A percentile compares a stretch with the other conserved stretches of the same genome.
Evolutionary conservation across 2,329 filamentous ascomycete species (phyloP).

Genomic region (Epichloe coenophiala): DNA sequence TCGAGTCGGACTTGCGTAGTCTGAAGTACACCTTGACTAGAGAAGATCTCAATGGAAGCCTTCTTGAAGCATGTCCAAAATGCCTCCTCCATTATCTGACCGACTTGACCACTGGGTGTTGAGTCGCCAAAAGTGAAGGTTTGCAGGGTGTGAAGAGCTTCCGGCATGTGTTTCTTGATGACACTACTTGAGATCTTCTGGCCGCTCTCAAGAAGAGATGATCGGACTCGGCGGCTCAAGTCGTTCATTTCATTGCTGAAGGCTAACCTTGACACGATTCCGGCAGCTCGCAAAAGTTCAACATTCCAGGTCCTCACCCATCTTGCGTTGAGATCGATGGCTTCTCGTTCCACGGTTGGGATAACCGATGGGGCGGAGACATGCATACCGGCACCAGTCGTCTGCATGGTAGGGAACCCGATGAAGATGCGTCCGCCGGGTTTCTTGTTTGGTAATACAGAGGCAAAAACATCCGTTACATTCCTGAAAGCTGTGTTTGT

Average conservation of each 20-base stretch:
- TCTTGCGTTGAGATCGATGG: slow-evolving; percentile 88
- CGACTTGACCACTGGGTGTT: slow-evolving; percentile 73
- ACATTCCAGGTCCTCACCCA: slow-evolving; percentile 94
- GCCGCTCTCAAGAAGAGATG: slow-evolving; percentile 28
- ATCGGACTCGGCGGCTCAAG: slow-evolving; percentile 48
- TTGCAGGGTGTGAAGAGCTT: slow-evolving; percentile 69
- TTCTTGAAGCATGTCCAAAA: slow-evolving; percentile 89
- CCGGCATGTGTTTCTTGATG: slow-evolving; percentile 55
- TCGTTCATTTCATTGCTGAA: slow-evolving; percentile 80
- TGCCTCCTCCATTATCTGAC: slow-evolving; percentile 79
- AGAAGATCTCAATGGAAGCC: slow-evolving; percentile 75
- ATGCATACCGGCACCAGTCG: slow-evolving; percentile 84
- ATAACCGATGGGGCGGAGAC: slow-evolving; percentile 94
- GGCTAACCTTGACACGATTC: slow-evolving; percentile 77
- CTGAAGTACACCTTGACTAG: slow-evolving; percentile 74
- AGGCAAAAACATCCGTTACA: slow-evolving; percentile 69
- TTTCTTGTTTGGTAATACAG: slow-evolving; percentile 77
- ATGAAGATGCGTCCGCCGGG: slow-evolving; percentile 82
- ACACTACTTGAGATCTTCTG: slow-evolving; percentile 47
- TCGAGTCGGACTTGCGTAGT: slow-evolving; percentile 70
- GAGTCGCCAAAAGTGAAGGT: slow-evolving; percentile 85
- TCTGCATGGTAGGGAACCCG: slow-evolving; percentile 94
- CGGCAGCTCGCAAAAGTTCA: slow-evolving; percentile 81
- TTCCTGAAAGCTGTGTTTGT: slow-evolving; percentile 34
- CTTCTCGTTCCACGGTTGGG: slow-evolving; percentile 91